Evolutionary conservation across 495 filamentous ascomycete genomes (phyloP).

Genomic region (Pseudomonodictys pantanalensis): DNA sequence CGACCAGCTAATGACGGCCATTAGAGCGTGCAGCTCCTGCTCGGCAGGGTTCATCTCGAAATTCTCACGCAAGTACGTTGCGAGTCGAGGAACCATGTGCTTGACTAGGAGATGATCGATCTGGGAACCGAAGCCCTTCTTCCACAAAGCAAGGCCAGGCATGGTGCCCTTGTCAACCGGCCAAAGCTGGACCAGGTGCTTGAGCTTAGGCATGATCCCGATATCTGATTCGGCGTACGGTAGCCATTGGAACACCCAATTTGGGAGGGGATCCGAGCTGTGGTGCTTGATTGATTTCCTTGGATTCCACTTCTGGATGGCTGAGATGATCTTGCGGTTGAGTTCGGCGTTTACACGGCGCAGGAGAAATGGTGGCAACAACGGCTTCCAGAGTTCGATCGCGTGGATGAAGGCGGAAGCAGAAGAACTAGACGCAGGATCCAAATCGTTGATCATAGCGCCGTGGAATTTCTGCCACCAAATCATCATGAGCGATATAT

Average conservation of each 20-base stretch:
- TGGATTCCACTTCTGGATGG: conserved; percentile 79
- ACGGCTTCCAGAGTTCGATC: conserved; percentile 67
- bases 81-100: conserved; percentile 78
- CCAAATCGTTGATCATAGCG: background rate
- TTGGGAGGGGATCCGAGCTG: conserved; percentile 56
- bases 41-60: conserved; percentile 83
- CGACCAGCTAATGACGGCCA: conserved; percentile 71
- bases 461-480: background rate
- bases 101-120: conserved; percentile 71
- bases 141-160: conserved; percentile 74
- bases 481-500: background rate
- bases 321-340: conserved; percentile 69
- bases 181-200: conserved; percentile 80
- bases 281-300: conserved; percentile 32
- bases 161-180: conserved; percentile 69
- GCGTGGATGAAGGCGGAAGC: conserved; percentile 42
- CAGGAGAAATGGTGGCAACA: conserved; percentile 54
- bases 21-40: conserved; percentile 72
- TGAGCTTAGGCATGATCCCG: conserved; percentile 76
- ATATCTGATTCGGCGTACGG: conserved; percentile 74
- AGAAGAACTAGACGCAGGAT: background rate
- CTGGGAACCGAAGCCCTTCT: conserved; percentile 65
- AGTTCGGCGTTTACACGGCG: conserved; percentile 48
- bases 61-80: conserved; percentile 64
- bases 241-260: conserved; percentile 95